These are phyloP conservation scores for Volvariella volvacea DNA, from an alignment of 1,284 basidiomycete species.

Conservation along the genomic window DNA sequence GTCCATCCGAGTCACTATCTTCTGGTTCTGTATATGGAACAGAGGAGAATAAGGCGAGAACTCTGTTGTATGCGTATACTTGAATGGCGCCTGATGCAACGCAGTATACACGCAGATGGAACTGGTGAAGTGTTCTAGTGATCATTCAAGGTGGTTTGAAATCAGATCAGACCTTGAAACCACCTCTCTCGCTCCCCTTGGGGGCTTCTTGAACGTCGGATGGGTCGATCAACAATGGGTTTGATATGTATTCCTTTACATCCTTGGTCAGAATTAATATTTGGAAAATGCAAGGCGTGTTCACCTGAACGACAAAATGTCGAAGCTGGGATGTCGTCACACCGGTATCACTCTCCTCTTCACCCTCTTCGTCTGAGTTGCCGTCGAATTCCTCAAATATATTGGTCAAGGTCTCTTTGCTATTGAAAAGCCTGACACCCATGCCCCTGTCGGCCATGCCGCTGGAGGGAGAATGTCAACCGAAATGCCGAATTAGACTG, in stretches of 20 bases:
- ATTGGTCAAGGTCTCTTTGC: conserved; percentile 60
- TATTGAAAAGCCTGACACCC: conserved; percentile 90
- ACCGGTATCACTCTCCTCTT: conserved; percentile 34
- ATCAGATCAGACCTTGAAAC: conserved; percentile 55
- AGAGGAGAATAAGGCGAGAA: conserved; percentile 84
- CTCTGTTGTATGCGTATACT: conserved; percentile 75
- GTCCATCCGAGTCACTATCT: conserved; percentile 15
- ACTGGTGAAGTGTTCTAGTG: conserved; percentile 38
- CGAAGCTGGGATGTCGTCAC: conserved; percentile 83
- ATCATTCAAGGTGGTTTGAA: conserved; percentile 14
- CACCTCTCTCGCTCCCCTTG: conserved; percentile 29
- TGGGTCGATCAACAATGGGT: conserved; percentile 77
- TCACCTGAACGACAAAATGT: conserved; percentile 95
- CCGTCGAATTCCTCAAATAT: conserved; percentile 89
- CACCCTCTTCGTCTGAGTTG: conserved; percentile 32
- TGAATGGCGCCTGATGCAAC: conserved; percentile 77
- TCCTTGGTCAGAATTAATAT: conserved; percentile 3
- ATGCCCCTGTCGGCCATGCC: conserved; percentile 96
- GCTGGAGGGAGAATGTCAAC: conserved; percentile 15
- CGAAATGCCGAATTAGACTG: conserved; percentile 3
- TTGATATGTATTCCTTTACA: conserved; percentile 72
- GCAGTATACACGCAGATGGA: conserved; percentile 93
- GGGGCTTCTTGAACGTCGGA: conserved; percentile 29
- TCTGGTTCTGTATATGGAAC: conserved; percentile 51
- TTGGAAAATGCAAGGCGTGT: neutral